A percentile compares a stretch with the other conserved stretches of the same genome.
Conservation (phyloP, 169 alveolate genomes). For the Plasmodium chabaudi region DNA sequence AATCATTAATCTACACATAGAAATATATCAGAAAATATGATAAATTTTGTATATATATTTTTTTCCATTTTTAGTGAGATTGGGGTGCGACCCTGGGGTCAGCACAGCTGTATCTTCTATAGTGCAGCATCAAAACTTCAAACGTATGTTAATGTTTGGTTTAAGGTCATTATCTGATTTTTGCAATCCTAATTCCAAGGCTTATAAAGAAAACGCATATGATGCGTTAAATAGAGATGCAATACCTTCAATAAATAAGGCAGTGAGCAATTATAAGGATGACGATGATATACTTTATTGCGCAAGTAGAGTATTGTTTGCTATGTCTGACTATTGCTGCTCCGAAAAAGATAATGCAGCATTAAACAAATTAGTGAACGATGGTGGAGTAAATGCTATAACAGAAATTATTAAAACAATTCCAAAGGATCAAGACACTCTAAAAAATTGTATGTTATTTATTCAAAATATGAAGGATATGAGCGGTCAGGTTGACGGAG, state of each 20-base stretch:
- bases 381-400: conserved; percentile 87
- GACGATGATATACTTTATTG: conserved; percentile 91
- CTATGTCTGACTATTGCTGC: conserved; percentile 90
- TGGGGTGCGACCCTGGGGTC: conserved; percentile 93
- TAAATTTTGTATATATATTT: conserved; percentile 15
- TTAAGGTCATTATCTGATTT: conserved; percentile 92
- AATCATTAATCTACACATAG: too few relatives aligned
- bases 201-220: conserved; percentile 91
- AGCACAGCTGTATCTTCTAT: conserved; percentile 93
- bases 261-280: conserved; percentile 91
- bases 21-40: background rate
- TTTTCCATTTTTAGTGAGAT: conserved; percentile 82
- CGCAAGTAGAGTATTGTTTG: conserved; percentile 87
- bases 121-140: conserved; percentile 93
- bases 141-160: conserved; percentile 93
- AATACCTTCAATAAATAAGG: conserved; percentile 88
- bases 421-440: conserved; percentile 87
- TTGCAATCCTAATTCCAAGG: conserved; percentile 91
- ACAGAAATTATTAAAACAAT: conserved; percentile 84
- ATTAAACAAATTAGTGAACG: conserved; percentile 78
- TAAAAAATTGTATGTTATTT: conserved; percentile 86
- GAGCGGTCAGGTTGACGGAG: conserved; percentile 79
- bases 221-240: conserved; percentile 92
- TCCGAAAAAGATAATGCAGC: conserved; percentile 84
- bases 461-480: conserved; percentile 83